Evolutionary conservation across 495 filamentous ascomycete species (phyloP).

Genomic region (Xylaria flabelliformis): DNA sequence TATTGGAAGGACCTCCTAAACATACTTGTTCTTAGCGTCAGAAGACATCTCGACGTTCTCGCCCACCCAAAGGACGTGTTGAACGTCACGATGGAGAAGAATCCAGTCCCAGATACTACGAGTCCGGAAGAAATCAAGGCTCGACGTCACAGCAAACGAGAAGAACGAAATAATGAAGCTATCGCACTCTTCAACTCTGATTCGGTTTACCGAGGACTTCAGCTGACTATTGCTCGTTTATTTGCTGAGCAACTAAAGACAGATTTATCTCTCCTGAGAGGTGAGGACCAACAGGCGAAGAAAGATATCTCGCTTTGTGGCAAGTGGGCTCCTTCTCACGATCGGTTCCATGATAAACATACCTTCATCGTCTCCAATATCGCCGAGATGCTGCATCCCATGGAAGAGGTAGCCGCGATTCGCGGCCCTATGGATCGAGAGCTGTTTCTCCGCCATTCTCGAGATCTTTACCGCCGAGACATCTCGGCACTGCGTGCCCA

Average conservation of each 20-base stretch:
- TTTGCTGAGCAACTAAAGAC: slow-evolving; percentile 54
- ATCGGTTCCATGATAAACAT: slow-evolving; percentile 56
- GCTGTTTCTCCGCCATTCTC: slow-evolving; percentile 53
- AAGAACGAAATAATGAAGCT: slow-evolving; percentile 39
- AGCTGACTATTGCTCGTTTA: slow-evolving; percentile 53
- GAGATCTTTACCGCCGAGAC: slow-evolving; percentile 51
- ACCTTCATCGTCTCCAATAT: slow-evolving; percentile 55
- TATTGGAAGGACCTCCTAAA: slow-evolving; percentile 61
- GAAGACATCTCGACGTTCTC: slow-evolving; percentile 43
- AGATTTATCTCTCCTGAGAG: slow-evolving; percentile 46
- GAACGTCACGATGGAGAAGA: background rate
- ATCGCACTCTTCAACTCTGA: slow-evolving; percentile 41
- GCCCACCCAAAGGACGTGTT: background rate
- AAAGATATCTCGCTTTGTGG: slow-evolving; percentile 51
- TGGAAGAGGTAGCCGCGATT: background rate
- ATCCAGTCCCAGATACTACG: background rate
- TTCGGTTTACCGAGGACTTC: slow-evolving; percentile 47
- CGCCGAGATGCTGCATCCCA: slow-evolving; percentile 53
- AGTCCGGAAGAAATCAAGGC: slow-evolving; percentile 6
- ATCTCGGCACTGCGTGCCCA: slow-evolving; percentile 35
- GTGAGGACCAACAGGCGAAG: slow-evolving; percentile 38
- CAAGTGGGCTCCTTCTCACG: slow-evolving; percentile 57
- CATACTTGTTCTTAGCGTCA: slow-evolving; percentile 48
- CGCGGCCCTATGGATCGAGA: slow-evolving; percentile 37
- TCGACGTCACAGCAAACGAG: slow-evolving; percentile 11